phyloP scores from a whole-genome alignment of 768 basidiomycete genomes.

The Agrocybe praecox region DNA sequence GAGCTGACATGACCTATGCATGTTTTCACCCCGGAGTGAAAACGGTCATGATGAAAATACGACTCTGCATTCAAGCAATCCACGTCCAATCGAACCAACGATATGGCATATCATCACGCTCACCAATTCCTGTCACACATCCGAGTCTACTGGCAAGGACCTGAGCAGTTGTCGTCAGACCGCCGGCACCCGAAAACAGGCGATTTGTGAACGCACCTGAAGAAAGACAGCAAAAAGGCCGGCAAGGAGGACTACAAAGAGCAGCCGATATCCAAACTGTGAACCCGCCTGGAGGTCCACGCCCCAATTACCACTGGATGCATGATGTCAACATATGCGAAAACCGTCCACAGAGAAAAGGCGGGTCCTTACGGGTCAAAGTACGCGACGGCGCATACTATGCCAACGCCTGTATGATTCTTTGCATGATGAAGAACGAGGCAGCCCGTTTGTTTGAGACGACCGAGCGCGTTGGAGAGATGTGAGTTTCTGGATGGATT shows the following conservation, averaged over 20 bases:
- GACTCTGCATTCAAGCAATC: too few relatives aligned
- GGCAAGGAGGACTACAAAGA: constrained; percentile 84
- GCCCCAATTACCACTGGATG: constrained; percentile 79
- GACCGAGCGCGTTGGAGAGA: constrained; percentile 13
- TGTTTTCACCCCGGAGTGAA: not conserved
- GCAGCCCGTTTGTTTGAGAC: constrained; percentile 31
- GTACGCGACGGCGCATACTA: constrained; percentile 87
- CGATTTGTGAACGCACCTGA: constrained; percentile 50
- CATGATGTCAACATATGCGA: constrained; percentile 2
- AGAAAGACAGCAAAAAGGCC: constrained; percentile 83
- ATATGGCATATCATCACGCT: constrained; percentile 15
- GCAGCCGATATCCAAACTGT: constrained; percentile 79
- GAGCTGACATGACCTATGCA: not conserved
- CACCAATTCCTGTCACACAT: constrained; percentile 79
- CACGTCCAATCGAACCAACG: constrained; percentile 1
- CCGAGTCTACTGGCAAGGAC: constrained; percentile 81
- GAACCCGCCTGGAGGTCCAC: constrained; percentile 90
- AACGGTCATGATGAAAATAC: not conserved
- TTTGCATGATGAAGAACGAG: constrained; percentile 51
- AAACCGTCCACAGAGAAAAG: not conserved
- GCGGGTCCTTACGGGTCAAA: constrained; percentile 73
- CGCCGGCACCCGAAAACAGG: not conserved
- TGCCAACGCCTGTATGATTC: constrained; percentile 79
- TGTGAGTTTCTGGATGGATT: constrained; percentile 4
- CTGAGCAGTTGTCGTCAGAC: constrained; percentile 33